phyloP scores from a whole-genome alignment of 176 grass and related monocot genomes.

The Phoenix roebelenii region DNA sequence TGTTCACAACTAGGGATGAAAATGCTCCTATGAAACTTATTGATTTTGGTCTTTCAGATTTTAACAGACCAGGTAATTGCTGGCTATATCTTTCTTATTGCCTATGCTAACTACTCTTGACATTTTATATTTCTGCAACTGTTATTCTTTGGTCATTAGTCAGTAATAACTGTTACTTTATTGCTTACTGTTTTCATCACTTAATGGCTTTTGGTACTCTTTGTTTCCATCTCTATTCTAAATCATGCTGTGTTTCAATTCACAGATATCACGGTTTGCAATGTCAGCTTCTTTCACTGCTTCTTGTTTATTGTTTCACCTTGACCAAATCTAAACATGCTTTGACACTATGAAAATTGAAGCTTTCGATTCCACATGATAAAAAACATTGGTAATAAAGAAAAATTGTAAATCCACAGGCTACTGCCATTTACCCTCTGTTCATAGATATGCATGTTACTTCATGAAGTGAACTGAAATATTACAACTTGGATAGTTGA shows the following conservation, averaged over 20 bases:
- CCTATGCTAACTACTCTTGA: not conserved
- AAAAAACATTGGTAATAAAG: too few relatives aligned
- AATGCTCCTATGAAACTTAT: conserved; percentile 97
- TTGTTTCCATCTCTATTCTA: conserved; percentile 17
- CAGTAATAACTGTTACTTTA: not conserved
- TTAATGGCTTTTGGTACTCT: conserved; percentile 8
- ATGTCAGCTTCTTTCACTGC: too few relatives aligned
- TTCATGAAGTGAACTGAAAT: too few relatives aligned
- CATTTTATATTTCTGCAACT: conserved; percentile 10
- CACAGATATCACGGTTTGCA: too few relatives aligned
- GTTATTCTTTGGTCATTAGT: not conserved
- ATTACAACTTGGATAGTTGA: too few relatives aligned
- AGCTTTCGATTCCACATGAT: too few relatives aligned
- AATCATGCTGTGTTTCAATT: conserved; percentile 9
- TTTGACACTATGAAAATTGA: too few relatives aligned
- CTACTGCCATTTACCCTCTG: too few relatives aligned
- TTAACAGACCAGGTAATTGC: conserved; percentile 93
- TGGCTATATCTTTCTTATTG: conserved; percentile 7
- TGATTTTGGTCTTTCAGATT: conserved; percentile 97
- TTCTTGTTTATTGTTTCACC: too few relatives aligned
- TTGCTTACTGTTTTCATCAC: not conserved
- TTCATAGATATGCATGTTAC: too few relatives aligned
- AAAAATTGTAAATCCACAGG: too few relatives aligned
- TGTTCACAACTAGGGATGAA: conserved; percentile 87
- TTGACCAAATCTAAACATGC: too few relatives aligned